phyloP scores from a whole-genome alignment of 2,329 filamentous ascomycete species.

The Paecilomyces variotii region DNA sequence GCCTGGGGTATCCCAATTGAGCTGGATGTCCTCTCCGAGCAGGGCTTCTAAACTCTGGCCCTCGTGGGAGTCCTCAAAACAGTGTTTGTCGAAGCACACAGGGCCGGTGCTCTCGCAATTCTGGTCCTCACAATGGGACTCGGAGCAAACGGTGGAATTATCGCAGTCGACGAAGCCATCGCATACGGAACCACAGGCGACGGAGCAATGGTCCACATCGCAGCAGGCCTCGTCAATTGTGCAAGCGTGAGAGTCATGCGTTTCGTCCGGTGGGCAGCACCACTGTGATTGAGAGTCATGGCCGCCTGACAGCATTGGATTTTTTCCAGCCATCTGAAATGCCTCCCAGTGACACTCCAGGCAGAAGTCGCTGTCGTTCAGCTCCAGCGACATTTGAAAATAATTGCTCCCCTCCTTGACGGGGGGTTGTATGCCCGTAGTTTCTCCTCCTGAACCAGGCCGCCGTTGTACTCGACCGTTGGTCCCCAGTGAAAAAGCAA shows the following conservation, averaged over 20 bases:
- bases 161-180: slow-evolving; percentile 35
- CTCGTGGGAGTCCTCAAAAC: slow-evolving; percentile 17
- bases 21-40: slow-evolving; percentile 22
- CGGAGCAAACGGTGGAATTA: slow-evolving; percentile 28
- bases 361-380: slow-evolving; percentile 27
- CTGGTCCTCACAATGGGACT: slow-evolving; percentile 17
- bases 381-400: slow-evolving; percentile 21
- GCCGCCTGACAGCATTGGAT: slow-evolving; percentile 14
- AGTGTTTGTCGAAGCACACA: slow-evolving; percentile 33
- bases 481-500: background rate
- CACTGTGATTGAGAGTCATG: slow-evolving; percentile 16
- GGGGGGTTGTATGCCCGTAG: background rate
- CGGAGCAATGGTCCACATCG: slow-evolving; percentile 29
- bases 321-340: slow-evolving; percentile 27
- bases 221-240: slow-evolving; percentile 30
- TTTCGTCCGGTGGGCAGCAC: slow-evolving; percentile 20
- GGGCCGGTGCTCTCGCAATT: slow-evolving; percentile 23
- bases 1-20: slow-evolving; percentile 20
- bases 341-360: slow-evolving; percentile 36
- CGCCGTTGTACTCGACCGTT: background rate
- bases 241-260: slow-evolving; percentile 19
- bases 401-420: background rate
- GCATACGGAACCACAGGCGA: slow-evolving; percentile 32
- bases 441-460: background rate
- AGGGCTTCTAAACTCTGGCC: slow-evolving; percentile 24